Conservation (phyloP, 345 rosid genomes). For the Anacardium occidentale region DNA sequence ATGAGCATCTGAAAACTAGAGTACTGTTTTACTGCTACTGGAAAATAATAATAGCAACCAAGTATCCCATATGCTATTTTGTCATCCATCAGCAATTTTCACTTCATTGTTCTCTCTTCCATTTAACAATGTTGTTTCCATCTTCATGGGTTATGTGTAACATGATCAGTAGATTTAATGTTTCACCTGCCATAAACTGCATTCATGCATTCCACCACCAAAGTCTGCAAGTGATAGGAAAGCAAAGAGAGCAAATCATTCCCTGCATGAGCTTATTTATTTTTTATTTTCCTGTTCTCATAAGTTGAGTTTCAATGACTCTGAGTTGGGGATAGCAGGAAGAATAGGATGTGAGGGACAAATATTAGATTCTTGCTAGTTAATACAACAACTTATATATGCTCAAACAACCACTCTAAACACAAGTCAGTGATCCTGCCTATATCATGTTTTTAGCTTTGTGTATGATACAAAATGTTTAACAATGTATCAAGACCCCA, state of each 20-base stretch:
- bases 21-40: constrained; percentile 3
- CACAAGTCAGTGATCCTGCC: not conserved
- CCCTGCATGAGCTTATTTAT: not conserved
- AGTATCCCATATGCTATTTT: constrained; percentile 13
- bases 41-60: constrained; percentile 5
- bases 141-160: constrained; percentile 4
- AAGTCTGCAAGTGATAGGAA: constrained; percentile 3
- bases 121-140: not conserved
- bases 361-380: not conserved
- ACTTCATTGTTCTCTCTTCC: not conserved
- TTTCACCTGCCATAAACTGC: constrained; percentile 10
- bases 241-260: not conserved
- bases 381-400: not conserved
- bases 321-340: not conserved
- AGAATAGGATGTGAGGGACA: not conserved
- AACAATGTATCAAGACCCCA: no score
- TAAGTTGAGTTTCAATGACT: not conserved
- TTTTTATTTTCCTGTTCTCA: not conserved
- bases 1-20: constrained; percentile 8
- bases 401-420: not conserved
- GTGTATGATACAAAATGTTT: not conserved
- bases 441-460: not conserved
- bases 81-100: not conserved
- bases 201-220: constrained; percentile 7
- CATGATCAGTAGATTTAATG: not conserved